Base-by-base conservation (phyloP, 192 early-diverging fungal species). In the Coemansia guatemalensis region DNA sequence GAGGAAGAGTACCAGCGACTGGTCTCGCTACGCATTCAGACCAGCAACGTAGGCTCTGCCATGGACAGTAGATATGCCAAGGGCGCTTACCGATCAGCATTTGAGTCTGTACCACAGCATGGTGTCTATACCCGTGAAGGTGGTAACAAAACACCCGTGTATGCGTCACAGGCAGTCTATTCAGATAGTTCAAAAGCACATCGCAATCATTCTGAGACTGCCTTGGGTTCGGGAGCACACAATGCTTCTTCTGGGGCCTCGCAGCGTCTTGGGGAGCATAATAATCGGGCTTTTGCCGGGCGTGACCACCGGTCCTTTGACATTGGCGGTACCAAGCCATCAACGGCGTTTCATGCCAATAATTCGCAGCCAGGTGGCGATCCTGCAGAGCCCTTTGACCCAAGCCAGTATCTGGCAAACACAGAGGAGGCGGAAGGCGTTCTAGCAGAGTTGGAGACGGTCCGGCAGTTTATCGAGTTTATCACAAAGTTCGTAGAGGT, bases 401-500 rank as follows among this genome's bases (percentile, higher is more conserved):
- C 78, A 8, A 74, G 74, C 33, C 59, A 56, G 23, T 74, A 68
- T 24, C 30, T 74, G 18, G 53, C 32, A 50, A 68, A 63, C 39
- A 65, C 66, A 44, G 68, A 71, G 51, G 65, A 70, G 41, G 78
- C 73, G 2, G 73, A 71, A 41, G 26, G 21, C 14, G 68, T 81
- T 11, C 53, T 66, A n/a, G 65, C 62, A 26, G 78, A 81, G 33
- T 54, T 75, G 48, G 69, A 62, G 67, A 65, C 64, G 47, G 44
- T 81, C 27, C 52, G 53, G 39, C 65, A 67, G 56, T 71, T 75
- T 50, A 63, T 75, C 32, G 63, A 58, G 30, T 81, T 81, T 59
- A 62, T 75, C 20, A 48, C 32, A 24, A 70, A 66, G 62, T 74
- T 81, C 30, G 53, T 81, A 52, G 73, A 81, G 60, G 69, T 81